These are phyloP conservation scores for Trichocladium uniseriatum DNA, from an alignment of 495 filamentous ascomycete species.

Conservation along the genomic window DNA sequence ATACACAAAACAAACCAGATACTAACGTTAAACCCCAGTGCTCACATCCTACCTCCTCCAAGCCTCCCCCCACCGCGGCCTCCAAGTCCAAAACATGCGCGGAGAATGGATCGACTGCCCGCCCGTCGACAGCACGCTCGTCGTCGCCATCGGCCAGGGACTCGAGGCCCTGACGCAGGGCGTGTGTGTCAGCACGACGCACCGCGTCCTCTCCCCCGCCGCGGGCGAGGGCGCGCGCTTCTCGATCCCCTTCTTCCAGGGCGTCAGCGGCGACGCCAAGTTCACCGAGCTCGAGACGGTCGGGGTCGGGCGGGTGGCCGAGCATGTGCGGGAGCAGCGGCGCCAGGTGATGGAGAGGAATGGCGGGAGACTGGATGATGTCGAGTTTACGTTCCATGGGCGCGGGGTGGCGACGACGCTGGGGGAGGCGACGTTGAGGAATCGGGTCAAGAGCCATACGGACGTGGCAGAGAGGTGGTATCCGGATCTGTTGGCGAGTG, in stretches of 20 bases:
- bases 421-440: conserved; percentile 76
- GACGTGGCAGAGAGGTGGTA: conserved; percentile 87
- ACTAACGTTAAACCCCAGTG: no score
- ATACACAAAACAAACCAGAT: not conserved
- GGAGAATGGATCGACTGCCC: conserved; percentile 73
- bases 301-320: conserved; percentile 57
- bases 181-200: conserved; percentile 78
- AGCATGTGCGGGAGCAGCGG: conserved; percentile 49
- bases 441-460: conserved; percentile 81
- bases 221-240: conserved; percentile 64
- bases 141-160: conserved; percentile 89
- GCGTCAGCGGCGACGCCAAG: conserved; percentile 69
- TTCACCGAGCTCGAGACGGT: conserved; percentile 58
- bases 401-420: conserved; percentile 53
- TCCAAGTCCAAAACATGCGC: conserved; percentile 81
- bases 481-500: conserved; percentile 51
- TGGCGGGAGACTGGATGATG: conserved; percentile 52
- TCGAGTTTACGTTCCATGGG: conserved; percentile 68
- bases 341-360: conserved; percentile 40
- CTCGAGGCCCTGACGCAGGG: conserved; percentile 85
- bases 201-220: conserved; percentile 62
- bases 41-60: conserved; percentile 82
- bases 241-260: conserved; percentile 88
- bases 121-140: conserved; percentile 53
- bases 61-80: conserved; percentile 63